phyloP scores from a whole-genome alignment of 192 early-diverging fungal species.

The Entophlyctis luteolus region DNA sequence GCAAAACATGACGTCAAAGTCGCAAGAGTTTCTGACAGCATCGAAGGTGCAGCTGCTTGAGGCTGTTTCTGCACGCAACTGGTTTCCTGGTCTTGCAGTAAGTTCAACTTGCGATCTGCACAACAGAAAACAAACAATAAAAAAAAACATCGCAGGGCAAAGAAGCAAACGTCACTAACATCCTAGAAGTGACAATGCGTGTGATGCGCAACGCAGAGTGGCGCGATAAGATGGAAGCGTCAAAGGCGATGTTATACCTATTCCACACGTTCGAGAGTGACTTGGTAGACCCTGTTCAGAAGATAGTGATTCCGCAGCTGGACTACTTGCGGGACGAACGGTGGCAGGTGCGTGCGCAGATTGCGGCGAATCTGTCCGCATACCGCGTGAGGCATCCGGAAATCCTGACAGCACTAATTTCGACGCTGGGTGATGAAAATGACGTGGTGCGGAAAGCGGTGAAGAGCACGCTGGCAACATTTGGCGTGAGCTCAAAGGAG shows the following conservation, averaged over 20 bases:
- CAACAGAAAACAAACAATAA: no score
- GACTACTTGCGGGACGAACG: slow-evolving; percentile 29
- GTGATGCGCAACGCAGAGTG: slow-evolving; percentile 27
- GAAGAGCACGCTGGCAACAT: slow-evolving; percentile 33
- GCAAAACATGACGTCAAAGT: neutral
- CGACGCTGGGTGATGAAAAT: slow-evolving; percentile 30
- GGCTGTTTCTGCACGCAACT: slow-evolving; percentile 26
- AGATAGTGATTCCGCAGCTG: slow-evolving; percentile 37
- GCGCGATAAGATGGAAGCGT: slow-evolving; percentile 19
- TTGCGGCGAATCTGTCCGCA: slow-evolving; percentile 30
- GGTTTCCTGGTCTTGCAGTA: slow-evolving; percentile 46
- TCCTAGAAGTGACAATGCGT: slow-evolving; percentile 29
- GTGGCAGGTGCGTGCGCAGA: slow-evolving; percentile 42
- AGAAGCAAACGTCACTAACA: slow-evolving; percentile 28
- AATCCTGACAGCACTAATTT: slow-evolving; percentile 33
- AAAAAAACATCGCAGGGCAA: no score
- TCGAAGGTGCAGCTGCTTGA: slow-evolving; percentile 7
- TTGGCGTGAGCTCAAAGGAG: slow-evolving; percentile 37
- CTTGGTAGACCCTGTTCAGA: slow-evolving; percentile 33
- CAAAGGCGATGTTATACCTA: slow-evolving; percentile 15
- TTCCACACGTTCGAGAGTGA: slow-evolving; percentile 43
- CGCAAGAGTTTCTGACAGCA: neutral
- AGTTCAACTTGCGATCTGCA: slow-evolving; percentile 7
- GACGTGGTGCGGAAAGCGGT: slow-evolving; percentile 35
- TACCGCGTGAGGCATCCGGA: slow-evolving; percentile 35